Conservation (phyloP, 495 filamentous ascomycete genomes). For the Penicillium bovifimosum region DNA sequence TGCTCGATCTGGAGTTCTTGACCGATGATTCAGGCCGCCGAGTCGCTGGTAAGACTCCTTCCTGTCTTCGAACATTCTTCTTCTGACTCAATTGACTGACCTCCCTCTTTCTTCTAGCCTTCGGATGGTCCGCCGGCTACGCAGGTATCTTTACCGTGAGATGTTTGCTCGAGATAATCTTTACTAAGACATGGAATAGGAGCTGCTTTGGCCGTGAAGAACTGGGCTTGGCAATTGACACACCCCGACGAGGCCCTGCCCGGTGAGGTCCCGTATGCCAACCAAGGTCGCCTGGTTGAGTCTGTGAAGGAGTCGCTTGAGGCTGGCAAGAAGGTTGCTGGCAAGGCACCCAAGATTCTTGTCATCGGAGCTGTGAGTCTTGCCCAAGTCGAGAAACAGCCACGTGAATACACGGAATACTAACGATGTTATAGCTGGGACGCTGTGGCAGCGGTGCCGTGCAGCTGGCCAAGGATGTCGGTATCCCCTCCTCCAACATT, state of each 20-base stretch:
- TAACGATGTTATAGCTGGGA: slow-evolving; percentile 47
- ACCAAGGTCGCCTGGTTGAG: slow-evolving; percentile 64
- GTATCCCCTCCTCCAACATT: slow-evolving; percentile 67
- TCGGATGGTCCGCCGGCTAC: slow-evolving; percentile 77
- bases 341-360: slow-evolving; percentile 47
- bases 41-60: slow-evolving; percentile 54
- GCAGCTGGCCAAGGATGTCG: slow-evolving; percentile 68
- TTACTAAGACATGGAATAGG: slow-evolving; percentile 18
- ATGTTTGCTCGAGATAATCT: neutral
- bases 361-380: slow-evolving; percentile 54
- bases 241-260: slow-evolving; percentile 62
- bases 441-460: slow-evolving; percentile 85
- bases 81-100: slow-evolving; percentile 29
- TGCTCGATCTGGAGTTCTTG: slow-evolving; percentile 92
- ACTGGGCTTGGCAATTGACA: slow-evolving; percentile 87
- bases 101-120: slow-evolving; percentile 28
- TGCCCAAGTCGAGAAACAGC: neutral
- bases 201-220: slow-evolving; percentile 72
- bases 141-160: slow-evolving; percentile 44
- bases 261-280: slow-evolving; percentile 67
- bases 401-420: neutral
- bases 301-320: slow-evolving; percentile 66
- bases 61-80: neutral
- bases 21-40: slow-evolving; percentile 69
- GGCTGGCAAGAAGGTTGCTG: slow-evolving; percentile 50